Evolutionary conservation across 2,329 filamentous ascomycete species (phyloP), one percentile per base, ranked within the genome.

Genomic region (Alternaria alternata): DNA sequence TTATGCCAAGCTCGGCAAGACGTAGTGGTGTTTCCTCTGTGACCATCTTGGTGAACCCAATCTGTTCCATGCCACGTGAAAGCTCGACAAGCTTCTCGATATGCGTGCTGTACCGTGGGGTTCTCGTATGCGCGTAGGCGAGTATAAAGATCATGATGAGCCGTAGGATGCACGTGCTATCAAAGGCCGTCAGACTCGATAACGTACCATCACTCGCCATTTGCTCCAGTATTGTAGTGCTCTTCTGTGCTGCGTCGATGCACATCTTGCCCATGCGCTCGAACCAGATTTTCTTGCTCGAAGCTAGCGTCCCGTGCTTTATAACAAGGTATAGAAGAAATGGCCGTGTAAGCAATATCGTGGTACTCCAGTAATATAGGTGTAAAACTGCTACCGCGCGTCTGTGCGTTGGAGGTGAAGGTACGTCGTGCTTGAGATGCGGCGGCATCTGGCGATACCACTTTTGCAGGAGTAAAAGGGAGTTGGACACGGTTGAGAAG

Each of bases 1-100:
- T 51, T 43, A 78, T 73, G 4, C 73, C 75, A 0, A 77, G 60
- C 49, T 75, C 74, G 8, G 64, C 62, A 9, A 78, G 64, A 26
- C 75, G 73, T 16, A 72, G 54, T 3, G 74, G 72, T 16, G 74
- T 76, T 51, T 78, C 76, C 41, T 73, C 70, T 3, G 73, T 61
- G 3, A 76, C 73, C 70, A 76, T 75, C 41, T 74, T 75, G 39
- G 69, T 70, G 47, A 78, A 78, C 0, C 76, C 76, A 46, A 77
- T 70, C 18, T 74, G 72, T 49, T 76, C 69, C 73, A 78, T 75
- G 2, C 65, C 61, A 11, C 62, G 57, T 9, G 67, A 56, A 1
- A 78, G 58, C 7, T 44, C 39, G 18, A 78, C 52, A 36, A 70
- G 62, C 7, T 67, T 68, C 44, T 72, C 65, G 24, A 77, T 76